Percentiles rank a stretch among this genome's conserved stretches.
phyloP scores from a whole-genome alignment of 306 rosid genomes.

The Malus sieversii region DNA sequence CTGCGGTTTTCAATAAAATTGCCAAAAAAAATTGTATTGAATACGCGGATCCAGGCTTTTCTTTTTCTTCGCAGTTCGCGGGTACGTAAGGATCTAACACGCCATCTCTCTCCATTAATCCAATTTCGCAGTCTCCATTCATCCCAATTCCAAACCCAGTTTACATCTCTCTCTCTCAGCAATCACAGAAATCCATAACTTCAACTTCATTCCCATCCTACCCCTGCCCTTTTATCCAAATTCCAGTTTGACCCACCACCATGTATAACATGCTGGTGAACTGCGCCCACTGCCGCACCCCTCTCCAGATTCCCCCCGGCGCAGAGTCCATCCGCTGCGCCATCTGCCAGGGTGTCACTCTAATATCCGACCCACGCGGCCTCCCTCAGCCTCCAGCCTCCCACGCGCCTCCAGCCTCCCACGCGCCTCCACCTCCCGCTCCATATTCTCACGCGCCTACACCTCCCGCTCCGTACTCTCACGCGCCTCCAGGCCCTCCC shows the following conservation, averaged over 20 bases:
- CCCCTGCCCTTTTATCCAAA: background rate
- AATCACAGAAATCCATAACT: background rate
- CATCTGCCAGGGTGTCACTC: constrained; percentile 72
- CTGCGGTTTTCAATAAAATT: no score
- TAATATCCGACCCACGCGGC: constrained; percentile 59
- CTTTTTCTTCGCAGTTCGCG: background rate
- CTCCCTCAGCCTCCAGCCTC: constrained; percentile 27
- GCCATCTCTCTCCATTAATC: background rate
- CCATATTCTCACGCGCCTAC: constrained; percentile 19
- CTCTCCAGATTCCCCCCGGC: constrained; percentile 73
- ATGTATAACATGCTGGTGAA: constrained; percentile 51
- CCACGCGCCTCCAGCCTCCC: constrained; percentile 11
- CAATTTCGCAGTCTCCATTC: background rate
- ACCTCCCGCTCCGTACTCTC: constrained; percentile 47
- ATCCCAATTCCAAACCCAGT: background rate
- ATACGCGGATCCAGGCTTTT: background rate
- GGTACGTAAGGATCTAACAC: background rate
- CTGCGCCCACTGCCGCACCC: constrained; percentile 73
- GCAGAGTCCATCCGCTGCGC: constrained; percentile 80
- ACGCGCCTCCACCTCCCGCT: constrained; percentile 10
- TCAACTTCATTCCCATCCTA: background rate
- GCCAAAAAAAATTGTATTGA: background rate
- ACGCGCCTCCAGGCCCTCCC: constrained; percentile 57
- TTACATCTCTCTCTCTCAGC: background rate
- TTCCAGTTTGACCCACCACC: constrained; percentile 18